Conservation (phyloP, 352 stramenopile genomes). For the Stephanocyclus meneghinianus region DNA sequence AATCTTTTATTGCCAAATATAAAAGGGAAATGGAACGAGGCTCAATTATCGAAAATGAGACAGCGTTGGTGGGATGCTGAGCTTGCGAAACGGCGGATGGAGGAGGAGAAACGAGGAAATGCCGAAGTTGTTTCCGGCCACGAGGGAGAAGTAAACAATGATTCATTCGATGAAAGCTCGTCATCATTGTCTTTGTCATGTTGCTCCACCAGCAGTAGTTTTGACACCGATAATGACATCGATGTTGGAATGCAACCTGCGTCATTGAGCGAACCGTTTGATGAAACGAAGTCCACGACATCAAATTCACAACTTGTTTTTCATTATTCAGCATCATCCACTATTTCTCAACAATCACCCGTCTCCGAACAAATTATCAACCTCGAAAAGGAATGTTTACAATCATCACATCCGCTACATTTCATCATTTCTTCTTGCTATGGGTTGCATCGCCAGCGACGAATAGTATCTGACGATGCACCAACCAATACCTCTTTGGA, state of each 20-base stretch:
- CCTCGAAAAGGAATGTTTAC: constrained; percentile 34
- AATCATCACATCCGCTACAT: constrained; percentile 38
- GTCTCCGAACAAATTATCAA: constrained; percentile 15
- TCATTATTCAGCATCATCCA: not conserved
- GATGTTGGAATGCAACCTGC: constrained; percentile 26
- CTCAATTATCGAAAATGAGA: constrained; percentile 47
- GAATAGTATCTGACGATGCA: not conserved
- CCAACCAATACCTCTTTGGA: constrained; percentile 11
- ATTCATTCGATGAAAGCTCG: constrained; percentile 7
- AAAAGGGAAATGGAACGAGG: constrained; percentile 40
- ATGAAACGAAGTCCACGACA: constrained; percentile 21
- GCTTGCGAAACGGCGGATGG: constrained; percentile 12
- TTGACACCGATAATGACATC: not conserved
- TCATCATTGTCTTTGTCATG: constrained; percentile 8
- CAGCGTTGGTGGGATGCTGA: constrained; percentile 44
- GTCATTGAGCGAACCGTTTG: constrained; percentile 43
- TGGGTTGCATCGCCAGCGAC: not conserved
- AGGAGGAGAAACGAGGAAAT: not conserved
- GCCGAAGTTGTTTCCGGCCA: not conserved
- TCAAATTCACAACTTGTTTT: not conserved
- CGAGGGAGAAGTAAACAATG: not conserved
- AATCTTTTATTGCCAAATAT: constrained; percentile 21
- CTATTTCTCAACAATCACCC: not conserved
- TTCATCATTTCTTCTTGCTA: constrained; percentile 34
- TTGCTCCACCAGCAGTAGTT: not conserved